These are phyloP conservation scores for Prunus mira DNA, from an alignment of 306 rosid genomes.

Conservation along the genomic window DNA sequence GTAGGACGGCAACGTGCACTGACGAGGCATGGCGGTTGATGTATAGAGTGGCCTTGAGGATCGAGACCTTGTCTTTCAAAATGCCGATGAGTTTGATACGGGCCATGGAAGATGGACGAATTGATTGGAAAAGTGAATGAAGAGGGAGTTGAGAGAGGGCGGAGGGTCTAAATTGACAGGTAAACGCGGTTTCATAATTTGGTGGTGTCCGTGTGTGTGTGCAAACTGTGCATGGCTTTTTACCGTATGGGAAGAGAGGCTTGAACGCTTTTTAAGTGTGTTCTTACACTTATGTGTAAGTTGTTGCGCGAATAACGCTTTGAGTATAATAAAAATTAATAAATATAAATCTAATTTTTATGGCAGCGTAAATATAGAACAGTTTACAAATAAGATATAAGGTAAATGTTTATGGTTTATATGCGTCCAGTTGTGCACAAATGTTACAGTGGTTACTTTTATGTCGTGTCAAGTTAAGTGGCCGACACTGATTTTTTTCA, in stretches of 20 bases:
- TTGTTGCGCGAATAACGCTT: background rate
- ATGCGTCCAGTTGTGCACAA: too few species aligned
- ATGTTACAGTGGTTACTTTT: too few species aligned
- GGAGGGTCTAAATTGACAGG: background rate
- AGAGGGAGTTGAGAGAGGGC: background rate
- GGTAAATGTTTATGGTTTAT: background rate
- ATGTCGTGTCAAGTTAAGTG: too few species aligned
- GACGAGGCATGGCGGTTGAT: constrained; percentile 46
- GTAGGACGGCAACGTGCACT: constrained; percentile 47
- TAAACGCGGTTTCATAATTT: constrained; percentile 6
- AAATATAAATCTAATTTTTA: background rate
- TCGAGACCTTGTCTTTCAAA: constrained; percentile 70
- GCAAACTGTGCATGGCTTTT: background rate
- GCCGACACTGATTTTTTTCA: too few species aligned
- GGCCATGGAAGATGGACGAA: constrained; percentile 24
- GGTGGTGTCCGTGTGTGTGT: background rate
- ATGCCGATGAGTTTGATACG: constrained; percentile 32
- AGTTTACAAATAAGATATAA: background rate
- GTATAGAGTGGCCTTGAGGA: constrained; percentile 52
- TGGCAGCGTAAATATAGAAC: background rate
- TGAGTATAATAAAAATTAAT: background rate
- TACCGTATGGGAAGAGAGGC: background rate
- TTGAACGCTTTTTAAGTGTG: background rate
- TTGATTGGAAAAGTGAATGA: background rate
- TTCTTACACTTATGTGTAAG: background rate